Base-by-base conservation (phyloP, 2,329 filamentous ascomycete genomes). In the Cercospora berteroae region DNA sequence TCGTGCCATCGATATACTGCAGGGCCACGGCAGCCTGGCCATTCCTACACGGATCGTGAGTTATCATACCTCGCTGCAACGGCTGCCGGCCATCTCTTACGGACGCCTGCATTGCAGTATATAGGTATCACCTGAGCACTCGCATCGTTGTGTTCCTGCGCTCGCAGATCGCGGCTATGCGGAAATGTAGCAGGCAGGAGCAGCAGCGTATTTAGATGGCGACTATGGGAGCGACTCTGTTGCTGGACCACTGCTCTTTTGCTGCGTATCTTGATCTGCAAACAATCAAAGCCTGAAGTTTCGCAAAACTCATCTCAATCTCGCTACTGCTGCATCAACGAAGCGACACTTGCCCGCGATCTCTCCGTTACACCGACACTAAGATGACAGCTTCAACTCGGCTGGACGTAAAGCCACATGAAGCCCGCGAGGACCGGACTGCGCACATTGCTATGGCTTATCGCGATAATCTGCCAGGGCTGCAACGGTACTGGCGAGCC, bases 311-410 rank as follows among this genome's bases (percentile, higher is more conserved):
- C 44, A 23, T 50, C 44, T 12, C 44, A 3, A 25, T 13, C 18
- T 20, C 20, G 23, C 9, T 25, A 23, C 23, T 55, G 23, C 48
- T 27, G 13, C 23, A 5, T 4, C 23, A 5, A 27, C 23, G 6
- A n/a, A 27, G 48, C 12, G 5, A 29, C 13, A 16, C 10, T 13
- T 55, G 13, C 13, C 10, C 6, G 6, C 23, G 1, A 23, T 5
- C 23, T 55, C 23, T 4, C 12, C 20, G 3, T 16, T 27, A 5
- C 23, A 8, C n/a, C 13, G 3, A n/a, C 12, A 13, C 23, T 16
- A 25, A 60, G 13, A 55, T 55, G 48, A 13, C 48, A 20, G 50
- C 65, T 44, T 63, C 66, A 31, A 55, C 50, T 62, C 60, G 59
- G 64, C 63, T 69, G 33, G 57, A 39, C 31, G 33, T 60, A 29